Base-by-base conservation (phyloP, 257 asterid species). In the Nemophila menziesii region DNA sequence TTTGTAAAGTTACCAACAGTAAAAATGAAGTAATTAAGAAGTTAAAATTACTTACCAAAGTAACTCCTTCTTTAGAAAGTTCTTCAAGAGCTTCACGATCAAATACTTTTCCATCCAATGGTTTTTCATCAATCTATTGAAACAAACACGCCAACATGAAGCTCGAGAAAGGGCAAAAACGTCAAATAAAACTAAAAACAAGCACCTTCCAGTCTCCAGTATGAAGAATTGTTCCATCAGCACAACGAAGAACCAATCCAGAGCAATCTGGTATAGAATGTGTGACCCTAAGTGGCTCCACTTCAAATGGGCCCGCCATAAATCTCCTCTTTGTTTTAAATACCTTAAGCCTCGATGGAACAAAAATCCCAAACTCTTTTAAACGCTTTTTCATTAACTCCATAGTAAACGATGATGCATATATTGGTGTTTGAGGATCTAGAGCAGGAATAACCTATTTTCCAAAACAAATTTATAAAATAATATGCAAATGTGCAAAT, bases 181-280 rank as follows among this genome's bases (percentile, higher is more conserved):
- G 33, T 40, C 39, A 43, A 22, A 29, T 14, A 41, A 23, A 48
- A 46, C 41, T 20, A 58, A n/a, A n/a, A 52, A 36, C 15, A 49
- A 64, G 43, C 67, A 85, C 99, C 99, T 90, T 90, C 99, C 99
- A 90, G 66, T 90, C 99, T 47, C 99, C 99, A 16, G 99, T 90
- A 66, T 90, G 99, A 67, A 90, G 93, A 66, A 90, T 85, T 50
- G 96, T 85, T 47, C 99, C 99, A 67, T 85, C 99, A 63, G 85
- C 60, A 63, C 96, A 90, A 36, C 99, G 92, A 57, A 90, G 77
- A 62, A 90, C 96, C 86, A 90, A 63, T 36, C 99, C 99, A 69
- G 82, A 81, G 57, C 99, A 90, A 75, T 90, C 99, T 38, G 99
- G 99, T 62, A 90, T 85, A 20, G 99, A 90, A 75, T 85, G 99